phyloP scores from a whole-genome alignment of 164 flowering plant species.

The Chloranthus sessilifolius region DNA sequence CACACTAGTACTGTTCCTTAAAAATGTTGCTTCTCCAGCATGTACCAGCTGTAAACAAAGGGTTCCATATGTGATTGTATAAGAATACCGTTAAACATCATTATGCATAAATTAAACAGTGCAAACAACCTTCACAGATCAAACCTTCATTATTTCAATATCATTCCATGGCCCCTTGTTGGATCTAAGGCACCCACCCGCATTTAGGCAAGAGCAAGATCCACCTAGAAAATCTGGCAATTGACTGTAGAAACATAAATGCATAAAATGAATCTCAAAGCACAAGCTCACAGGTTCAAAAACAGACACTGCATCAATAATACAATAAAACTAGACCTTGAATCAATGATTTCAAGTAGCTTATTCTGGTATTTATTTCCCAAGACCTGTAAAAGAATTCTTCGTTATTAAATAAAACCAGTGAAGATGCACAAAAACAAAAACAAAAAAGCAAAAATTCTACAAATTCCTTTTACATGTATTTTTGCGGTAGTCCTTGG shows the following conservation, averaged over 20 bases:
- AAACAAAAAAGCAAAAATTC: background rate
- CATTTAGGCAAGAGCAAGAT: constrained; percentile 58
- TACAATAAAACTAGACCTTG: constrained; percentile 39
- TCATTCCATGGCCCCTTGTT: constrained; percentile 94
- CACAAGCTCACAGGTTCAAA: constrained; percentile 1
- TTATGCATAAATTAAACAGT: constrained; percentile 4
- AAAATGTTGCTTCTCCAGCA: constrained; percentile 27
- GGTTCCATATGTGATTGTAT: background rate
- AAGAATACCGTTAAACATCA: too few relatives aligned
- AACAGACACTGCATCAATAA: background rate
- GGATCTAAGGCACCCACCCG: constrained; percentile 80
- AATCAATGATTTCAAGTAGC: constrained; percentile 64
- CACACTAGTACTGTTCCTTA: constrained; percentile 25
- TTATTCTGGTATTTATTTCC: constrained; percentile 61
- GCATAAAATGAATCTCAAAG: constrained; percentile 1
- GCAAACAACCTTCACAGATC: constrained; percentile 6
- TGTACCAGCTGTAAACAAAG: constrained; percentile 42
- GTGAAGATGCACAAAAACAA: background rate
- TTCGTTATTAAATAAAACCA: constrained; percentile 1
- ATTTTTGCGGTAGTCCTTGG: constrained; percentile 84
- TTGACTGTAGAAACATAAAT: constrained; percentile 47
- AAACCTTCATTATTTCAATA: constrained; percentile 77
- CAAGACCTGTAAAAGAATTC: constrained; percentile 46
- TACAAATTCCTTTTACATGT: constrained; percentile 39
- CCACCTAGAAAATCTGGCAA: constrained; percentile 94